phyloP scores from a whole-genome alignment of 257 asterid genomes.

The Scutellaria galericulata region DNA sequence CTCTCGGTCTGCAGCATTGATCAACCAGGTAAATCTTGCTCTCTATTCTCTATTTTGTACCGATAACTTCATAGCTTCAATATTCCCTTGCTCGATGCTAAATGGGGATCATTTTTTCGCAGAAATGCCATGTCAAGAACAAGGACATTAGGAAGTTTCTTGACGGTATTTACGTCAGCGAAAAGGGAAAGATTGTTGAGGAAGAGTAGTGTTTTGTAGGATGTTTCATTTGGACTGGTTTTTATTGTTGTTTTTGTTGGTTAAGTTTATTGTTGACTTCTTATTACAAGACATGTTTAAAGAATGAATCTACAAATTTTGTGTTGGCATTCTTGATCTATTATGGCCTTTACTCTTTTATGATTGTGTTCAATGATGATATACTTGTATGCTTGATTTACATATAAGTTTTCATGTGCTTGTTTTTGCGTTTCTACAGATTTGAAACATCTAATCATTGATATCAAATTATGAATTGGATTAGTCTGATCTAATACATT shows the following conservation, averaged over 20 bases:
- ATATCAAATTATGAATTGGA: too few species aligned
- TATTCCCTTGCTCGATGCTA: too few species aligned
- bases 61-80: neutral
- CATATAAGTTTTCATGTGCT: too few species aligned
- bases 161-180: conserved; percentile 85
- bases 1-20: conserved; percentile 75
- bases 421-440: too few species aligned
- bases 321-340: neutral
- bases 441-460: too few species aligned
- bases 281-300: conserved; percentile 20
- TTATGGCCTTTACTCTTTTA: neutral
- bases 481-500: too few species aligned
- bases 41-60: neutral
- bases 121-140: conserved; percentile 91
- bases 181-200: conserved; percentile 70
- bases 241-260: conserved; percentile 4
- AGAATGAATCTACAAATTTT: conserved; percentile 37
- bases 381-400: neutral
- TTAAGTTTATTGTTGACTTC: conserved; percentile 26
- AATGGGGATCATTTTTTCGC: neutral
- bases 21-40: conserved; percentile 57
- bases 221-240: conserved; percentile 26
- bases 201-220: conserved; percentile 37
- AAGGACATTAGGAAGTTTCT: conserved; percentile 86
- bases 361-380: neutral